Conservation (phyloP, 345 rosid genomes). For the Melastoma malabathricum region DNA sequence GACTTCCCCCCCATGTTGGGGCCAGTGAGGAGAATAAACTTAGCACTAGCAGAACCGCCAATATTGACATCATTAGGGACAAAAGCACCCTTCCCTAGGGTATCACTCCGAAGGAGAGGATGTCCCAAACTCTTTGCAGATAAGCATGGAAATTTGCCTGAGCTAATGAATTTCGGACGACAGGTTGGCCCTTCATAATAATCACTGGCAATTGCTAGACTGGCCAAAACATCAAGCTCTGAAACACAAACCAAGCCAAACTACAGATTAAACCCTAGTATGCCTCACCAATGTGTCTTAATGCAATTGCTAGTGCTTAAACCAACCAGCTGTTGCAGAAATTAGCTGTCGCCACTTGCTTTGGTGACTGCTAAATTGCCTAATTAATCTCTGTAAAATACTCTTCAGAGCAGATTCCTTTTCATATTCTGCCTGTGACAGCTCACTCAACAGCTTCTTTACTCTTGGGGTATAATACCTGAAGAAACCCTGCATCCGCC, state of each 20-base stretch:
- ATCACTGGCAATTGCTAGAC: constrained; percentile 74
- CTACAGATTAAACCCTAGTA: constrained; percentile 7
- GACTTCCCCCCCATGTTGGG: constrained; percentile 99
- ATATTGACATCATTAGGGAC: constrained; percentile 73
- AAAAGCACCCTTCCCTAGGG: constrained; percentile 74
- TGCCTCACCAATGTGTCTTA: background rate
- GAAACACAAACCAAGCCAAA: constrained; percentile 17
- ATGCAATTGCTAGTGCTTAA: constrained; percentile 5
- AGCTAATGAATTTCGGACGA: constrained; percentile 41
- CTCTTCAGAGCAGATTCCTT: constrained; percentile 62
- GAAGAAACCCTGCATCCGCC: constrained; percentile 53
- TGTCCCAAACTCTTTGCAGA: constrained; percentile 77
- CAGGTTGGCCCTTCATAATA: constrained; percentile 79
- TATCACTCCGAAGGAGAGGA: constrained; percentile 83
- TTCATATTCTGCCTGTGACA: constrained; percentile 70
- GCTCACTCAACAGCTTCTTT: constrained; percentile 53
- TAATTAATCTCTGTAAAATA: constrained; percentile 68
- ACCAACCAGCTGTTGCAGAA: constrained; percentile 60
- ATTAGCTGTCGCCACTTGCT: constrained; percentile 69
- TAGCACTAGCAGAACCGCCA: constrained; percentile 53
- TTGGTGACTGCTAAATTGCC: constrained; percentile 62
- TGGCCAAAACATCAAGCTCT: constrained; percentile 91
- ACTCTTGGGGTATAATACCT: constrained; percentile 86
- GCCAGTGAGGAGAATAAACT: constrained; percentile 91
- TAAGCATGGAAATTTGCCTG: constrained; percentile 40